Conservation (phyloP, 305 asterid species). For the Plantago lanceolata region DNA sequence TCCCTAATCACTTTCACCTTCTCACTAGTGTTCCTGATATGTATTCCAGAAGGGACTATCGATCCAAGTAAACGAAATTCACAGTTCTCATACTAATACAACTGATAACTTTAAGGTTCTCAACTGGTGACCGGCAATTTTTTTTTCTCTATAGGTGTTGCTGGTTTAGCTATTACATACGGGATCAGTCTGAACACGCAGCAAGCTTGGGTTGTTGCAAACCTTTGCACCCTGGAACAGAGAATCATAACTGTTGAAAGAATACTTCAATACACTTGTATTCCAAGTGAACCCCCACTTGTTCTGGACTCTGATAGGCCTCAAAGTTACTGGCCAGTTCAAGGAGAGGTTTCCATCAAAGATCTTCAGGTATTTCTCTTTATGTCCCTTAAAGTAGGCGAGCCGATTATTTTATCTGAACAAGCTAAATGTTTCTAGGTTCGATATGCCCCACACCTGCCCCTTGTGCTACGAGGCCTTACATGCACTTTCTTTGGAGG, state of each 20-base stretch:
- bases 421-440: slow-evolving; percentile 34
- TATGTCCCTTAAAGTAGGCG: too few relatives aligned
- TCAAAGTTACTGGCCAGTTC: slow-evolving; percentile 52
- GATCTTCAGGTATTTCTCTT: slow-evolving; percentile 57
- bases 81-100: too few relatives aligned
- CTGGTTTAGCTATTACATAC: slow-evolving; percentile 85
- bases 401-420: too few relatives aligned
- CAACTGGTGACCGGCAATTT: too few relatives aligned
- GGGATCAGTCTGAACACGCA: slow-evolving; percentile 66
- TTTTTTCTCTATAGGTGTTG: slow-evolving; percentile 38
- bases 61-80: slow-evolving; percentile 56
- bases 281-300: slow-evolving; percentile 72
- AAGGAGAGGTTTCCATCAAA: slow-evolving; percentile 58
- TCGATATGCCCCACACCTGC: slow-evolving; percentile 82
- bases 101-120: too few relatives aligned
- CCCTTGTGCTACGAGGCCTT: slow-evolving; percentile 70
- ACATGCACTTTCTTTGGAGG: slow-evolving; percentile 76
- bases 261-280: slow-evolving; percentile 63
- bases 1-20: slow-evolving; percentile 64
- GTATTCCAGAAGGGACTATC: slow-evolving; percentile 68
- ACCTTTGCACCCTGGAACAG: slow-evolving; percentile 61
- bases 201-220: slow-evolving; percentile 66
- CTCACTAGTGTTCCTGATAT: slow-evolving; percentile 57
- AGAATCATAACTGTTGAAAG: slow-evolving; percentile 85
- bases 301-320: slow-evolving; percentile 56